A percentile compares a stretch with the other conserved stretches of the same genome.
phyloP scores from a whole-genome alignment of 129 eudicot genomes.

The Flaveria linearis region DNA sequence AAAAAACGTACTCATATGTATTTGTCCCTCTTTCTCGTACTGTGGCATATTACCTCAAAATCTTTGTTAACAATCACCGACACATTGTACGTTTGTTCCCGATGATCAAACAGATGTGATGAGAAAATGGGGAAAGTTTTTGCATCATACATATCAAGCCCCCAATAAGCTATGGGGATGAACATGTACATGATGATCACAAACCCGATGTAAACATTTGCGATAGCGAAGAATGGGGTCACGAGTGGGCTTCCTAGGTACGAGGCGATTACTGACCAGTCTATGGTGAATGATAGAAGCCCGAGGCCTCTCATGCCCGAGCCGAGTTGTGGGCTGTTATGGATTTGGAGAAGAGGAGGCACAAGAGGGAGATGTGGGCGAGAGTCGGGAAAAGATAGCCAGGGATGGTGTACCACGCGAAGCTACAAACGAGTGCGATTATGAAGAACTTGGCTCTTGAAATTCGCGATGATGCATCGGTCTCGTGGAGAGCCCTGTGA shows the following conservation, averaged over 20 bases:
- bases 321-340: constrained; percentile 53
- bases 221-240: constrained; percentile 56
- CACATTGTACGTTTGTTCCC: constrained; percentile 42
- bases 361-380: constrained; percentile 47
- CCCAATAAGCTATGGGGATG: constrained; percentile 56
- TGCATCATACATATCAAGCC: constrained; percentile 44
- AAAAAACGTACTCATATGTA: constrained; percentile 48
- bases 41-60: constrained; percentile 43
- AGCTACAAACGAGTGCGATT: constrained; percentile 55
- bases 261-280: constrained; percentile 62
- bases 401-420: constrained; percentile 59
- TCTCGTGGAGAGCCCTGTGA: constrained; percentile 64
- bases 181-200: constrained; percentile 35
- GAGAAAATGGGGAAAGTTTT: constrained; percentile 56
- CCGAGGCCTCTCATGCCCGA: constrained; percentile 69
- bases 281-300: constrained; percentile 47
- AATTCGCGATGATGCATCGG: constrained; percentile 34
- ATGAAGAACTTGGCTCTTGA: constrained; percentile 58
- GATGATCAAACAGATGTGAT: constrained; percentile 27
- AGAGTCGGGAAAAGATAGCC: constrained; percentile 52
- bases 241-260: constrained; percentile 54
- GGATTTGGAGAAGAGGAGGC: constrained; percentile 42
- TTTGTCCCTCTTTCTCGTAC: constrained; percentile 35
- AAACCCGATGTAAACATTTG: constrained; percentile 47
- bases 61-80: constrained; percentile 41